These are phyloP conservation scores for Cornus kousa DNA, from an alignment of 148 eudicot genomes.

Conservation along the genomic window DNA sequence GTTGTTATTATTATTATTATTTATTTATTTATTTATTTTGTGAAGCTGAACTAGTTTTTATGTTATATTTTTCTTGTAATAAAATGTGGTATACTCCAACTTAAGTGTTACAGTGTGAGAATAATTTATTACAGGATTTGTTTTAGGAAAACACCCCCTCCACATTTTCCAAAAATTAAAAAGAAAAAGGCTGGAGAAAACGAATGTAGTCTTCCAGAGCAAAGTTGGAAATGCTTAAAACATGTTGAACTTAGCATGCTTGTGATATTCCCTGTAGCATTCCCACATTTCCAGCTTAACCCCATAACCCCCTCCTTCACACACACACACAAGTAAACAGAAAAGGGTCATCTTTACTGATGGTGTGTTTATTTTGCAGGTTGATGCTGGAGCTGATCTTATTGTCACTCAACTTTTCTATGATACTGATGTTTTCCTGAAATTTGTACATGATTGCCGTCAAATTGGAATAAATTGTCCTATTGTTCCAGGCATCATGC, in stretches of 20 bases:
- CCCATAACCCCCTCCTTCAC: not conserved
- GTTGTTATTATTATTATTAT: too few species aligned
- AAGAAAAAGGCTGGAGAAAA: too few species aligned
- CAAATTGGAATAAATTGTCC: slow-evolving; percentile 93
- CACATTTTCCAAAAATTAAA: not conserved
- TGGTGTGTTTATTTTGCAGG: slow-evolving; percentile 41
- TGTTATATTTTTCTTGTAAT: too few species aligned
- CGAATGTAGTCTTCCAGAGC: too few species aligned
- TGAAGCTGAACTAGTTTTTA: not conserved
- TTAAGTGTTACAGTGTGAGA: not conserved
- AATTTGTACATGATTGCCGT: slow-evolving; percentile 88
- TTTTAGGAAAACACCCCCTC: not conserved
- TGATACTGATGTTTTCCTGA: slow-evolving; percentile 82
- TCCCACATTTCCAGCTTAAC: too few species aligned
- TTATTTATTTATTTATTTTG: not conserved
- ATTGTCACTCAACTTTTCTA: slow-evolving; percentile 94
- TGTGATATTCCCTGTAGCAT: too few species aligned
- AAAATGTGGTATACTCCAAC: not conserved
- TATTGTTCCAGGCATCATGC: slow-evolving; percentile 98
- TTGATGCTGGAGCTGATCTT: slow-evolving; percentile 98
- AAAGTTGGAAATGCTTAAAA: too few species aligned
- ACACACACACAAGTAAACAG: not conserved
- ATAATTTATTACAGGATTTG: not conserved
- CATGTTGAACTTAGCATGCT: too few species aligned
- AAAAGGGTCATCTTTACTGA: not conserved